A percentile compares a stretch with the other conserved stretches of the same genome.
phyloP scores from a whole-genome alignment of 306 rosid genomes.

The Acacia crassicarpa region DNA sequence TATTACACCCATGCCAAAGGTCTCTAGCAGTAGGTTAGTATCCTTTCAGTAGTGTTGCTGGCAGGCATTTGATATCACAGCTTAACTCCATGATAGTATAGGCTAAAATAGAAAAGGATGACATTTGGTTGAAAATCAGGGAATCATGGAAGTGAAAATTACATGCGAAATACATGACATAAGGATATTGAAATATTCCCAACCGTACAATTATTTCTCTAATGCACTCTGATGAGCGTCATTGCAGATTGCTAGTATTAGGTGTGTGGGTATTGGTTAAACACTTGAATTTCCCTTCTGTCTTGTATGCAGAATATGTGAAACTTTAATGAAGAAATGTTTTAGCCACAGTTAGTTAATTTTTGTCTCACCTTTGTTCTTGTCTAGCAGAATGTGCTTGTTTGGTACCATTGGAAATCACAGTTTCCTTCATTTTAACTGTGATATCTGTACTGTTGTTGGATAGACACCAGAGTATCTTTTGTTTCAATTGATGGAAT shows the following conservation, averaged over 20 bases:
- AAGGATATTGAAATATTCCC: not conserved
- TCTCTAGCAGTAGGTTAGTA: slow-evolving; percentile 34
- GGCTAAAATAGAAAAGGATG: not conserved
- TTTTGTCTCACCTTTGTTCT: not conserved
- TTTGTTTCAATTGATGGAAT: not conserved
- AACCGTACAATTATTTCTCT: not conserved
- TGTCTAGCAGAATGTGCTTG: not conserved
- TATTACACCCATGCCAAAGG: slow-evolving; percentile 35
- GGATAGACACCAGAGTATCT: not conserved
- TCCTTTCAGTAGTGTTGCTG: not conserved
- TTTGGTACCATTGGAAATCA: not conserved
- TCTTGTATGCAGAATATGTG: not conserved
- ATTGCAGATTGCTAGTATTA: not conserved
- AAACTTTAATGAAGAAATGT: not conserved
- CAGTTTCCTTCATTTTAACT: not conserved
- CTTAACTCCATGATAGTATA: not conserved
- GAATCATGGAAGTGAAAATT: not conserved
- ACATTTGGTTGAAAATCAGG: not conserved
- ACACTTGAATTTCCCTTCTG: not conserved
- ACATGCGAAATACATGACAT: not conserved
- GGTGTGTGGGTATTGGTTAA: not conserved
- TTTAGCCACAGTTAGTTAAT: not conserved
- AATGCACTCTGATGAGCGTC: not conserved
- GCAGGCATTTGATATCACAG: not conserved
- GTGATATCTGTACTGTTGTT: not conserved